phyloP scores from a whole-genome alignment of 352 stramenopile species.

The Phytophthora podocarpi region DNA sequence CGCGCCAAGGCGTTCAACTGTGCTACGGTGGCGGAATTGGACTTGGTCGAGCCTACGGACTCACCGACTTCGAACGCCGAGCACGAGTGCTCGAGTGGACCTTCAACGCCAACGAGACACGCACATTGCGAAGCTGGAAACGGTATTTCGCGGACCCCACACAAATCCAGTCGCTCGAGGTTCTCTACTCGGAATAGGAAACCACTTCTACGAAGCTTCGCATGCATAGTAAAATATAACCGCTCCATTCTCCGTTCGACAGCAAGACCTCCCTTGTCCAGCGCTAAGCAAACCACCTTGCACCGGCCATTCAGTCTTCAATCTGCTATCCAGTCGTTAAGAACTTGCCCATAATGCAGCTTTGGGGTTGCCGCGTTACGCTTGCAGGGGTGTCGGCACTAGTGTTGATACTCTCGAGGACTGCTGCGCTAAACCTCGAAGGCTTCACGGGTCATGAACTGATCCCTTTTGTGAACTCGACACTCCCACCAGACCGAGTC shows the following conservation, averaged over 20 bases:
- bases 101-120: conserved; percentile 39
- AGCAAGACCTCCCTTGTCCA: conserved; percentile 7
- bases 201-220: conserved; percentile 21
- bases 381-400: conserved; percentile 3
- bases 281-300: neutral
- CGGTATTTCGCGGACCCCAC: conserved; percentile 38
- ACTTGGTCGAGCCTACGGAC: conserved; percentile 43
- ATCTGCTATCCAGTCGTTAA: conserved; percentile 1
- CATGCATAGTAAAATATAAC: conserved; percentile 24
- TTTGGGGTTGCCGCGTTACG: conserved; percentile 1
- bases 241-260: conserved; percentile 8
- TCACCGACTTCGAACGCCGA: conserved; percentile 32
- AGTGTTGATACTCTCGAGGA: conserved; percentile 11
- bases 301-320: conserved; percentile 18
- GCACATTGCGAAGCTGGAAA: conserved; percentile 51
- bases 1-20: conserved; percentile 48
- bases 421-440: conserved; percentile 25
- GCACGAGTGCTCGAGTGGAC: conserved; percentile 55
- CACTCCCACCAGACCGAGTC: neutral
- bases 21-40: conserved; percentile 64
- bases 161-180: conserved; percentile 38
- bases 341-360: conserved; percentile 22
- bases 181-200: conserved; percentile 48
- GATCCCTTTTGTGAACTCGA: conserved; percentile 10
- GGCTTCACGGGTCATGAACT: conserved; percentile 26